Percentiles rank a stretch among this genome's conserved stretches.
phyloP scores from a whole-genome alignment of 2,329 filamentous ascomycete genomes.

The Colletotrichum spaethianum region DNA sequence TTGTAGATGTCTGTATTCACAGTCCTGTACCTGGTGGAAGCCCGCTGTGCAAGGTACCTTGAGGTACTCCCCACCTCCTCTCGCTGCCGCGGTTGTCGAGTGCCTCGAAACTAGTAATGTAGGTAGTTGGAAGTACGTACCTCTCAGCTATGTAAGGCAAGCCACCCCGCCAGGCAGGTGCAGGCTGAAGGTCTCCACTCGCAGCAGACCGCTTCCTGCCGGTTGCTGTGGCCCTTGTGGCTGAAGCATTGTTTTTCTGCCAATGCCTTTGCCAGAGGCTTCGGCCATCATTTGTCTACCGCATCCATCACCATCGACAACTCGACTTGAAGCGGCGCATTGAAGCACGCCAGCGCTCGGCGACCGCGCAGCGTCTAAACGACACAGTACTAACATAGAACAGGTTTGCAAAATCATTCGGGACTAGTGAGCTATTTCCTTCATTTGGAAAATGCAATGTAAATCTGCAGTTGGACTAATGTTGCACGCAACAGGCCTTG shows the following conservation, averaged over 20 bases:
- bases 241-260: constrained; percentile 41
- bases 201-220: constrained; percentile 35
- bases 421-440: constrained; percentile 12
- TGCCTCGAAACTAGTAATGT: neutral
- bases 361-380: constrained; percentile 39
- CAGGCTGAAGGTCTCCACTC: constrained; percentile 19
- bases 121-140: neutral
- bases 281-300: constrained; percentile 5
- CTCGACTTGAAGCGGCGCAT: constrained; percentile 38
- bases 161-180: constrained; percentile 22
- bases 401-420: constrained; percentile 31
- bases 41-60: neutral
- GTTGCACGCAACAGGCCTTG: constrained; percentile 28
- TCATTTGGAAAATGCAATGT: neutral
- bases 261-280: constrained; percentile 23
- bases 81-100: neutral
- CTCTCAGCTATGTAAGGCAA: constrained; percentile 2
- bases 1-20: constrained; percentile 1
- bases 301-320: constrained; percentile 33
- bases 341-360: constrained; percentile 38
- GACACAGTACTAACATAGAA: constrained; percentile 46
- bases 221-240: constrained; percentile 39
- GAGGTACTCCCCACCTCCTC: neutral
- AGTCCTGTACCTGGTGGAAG: too few relatives aligned
- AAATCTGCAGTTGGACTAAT: constrained; percentile 18